Base-by-base conservation (phyloP, 139 green algal genomes). In the Pleodorina starrii region DNA sequence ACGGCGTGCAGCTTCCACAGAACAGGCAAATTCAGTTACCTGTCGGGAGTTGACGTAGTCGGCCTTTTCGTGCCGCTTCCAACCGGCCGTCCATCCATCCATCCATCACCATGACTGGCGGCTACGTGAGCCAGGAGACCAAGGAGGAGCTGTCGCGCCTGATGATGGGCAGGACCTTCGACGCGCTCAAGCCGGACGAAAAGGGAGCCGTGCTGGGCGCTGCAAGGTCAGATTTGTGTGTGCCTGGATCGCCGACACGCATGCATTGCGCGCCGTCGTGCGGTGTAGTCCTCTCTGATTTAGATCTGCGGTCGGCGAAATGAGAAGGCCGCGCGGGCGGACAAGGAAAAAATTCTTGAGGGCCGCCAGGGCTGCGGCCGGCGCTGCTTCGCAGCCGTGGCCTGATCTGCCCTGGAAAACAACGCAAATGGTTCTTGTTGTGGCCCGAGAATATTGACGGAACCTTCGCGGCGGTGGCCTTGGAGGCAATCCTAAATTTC, bases 101-200 rank as follows among this genome's bases (percentile, higher is more conserved):
- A n/a, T n/a, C n/a, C n/a, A n/a, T n/a, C n/a, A n/a, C 42, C 57
- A 86, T 86, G 79, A 59, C 57, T 5, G 79, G 79, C 38, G 59
- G 50, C 78, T n/a, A 59, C 38, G 42, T 60, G 38, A 71, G 38
- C 51, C 11, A 29, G 9, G 79, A 86, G 57, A 43, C 54, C 14
- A 72, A 60, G 57, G 57, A 86, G 9, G 79, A 86, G 3, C 9
- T 71, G 57, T 23, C 79, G 11, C 79, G 79, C 17, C 27, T 86
- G 25, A 43, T 86, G 79, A 75, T 86, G 79, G 79, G 79, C 40
- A 66, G 79, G 25, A 60, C 23, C 59, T 86, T 74, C 38, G 57
- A 75, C 4, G 16, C 57, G 23, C 79, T 86, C 42, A 75, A 76
- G 79, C 79, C 79, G 57, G 25, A 86, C 40, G 79, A 86, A 42